Evolutionary conservation across 345 rosid genomes (phyloP), one percentile per base, ranked within the genome.

Genomic region (Limnanthes douglasii): DNA sequence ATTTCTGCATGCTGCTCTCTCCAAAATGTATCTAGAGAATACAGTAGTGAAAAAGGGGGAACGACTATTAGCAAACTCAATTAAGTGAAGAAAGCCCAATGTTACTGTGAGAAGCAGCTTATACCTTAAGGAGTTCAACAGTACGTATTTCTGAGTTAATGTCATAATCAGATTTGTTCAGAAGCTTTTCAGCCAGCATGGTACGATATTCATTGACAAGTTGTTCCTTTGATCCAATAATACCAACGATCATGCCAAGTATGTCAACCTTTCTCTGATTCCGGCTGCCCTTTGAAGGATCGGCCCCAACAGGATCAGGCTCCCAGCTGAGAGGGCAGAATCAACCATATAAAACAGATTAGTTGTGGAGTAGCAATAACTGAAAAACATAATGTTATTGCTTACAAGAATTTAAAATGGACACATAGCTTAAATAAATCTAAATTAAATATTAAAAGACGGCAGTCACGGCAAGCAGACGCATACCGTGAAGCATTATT

Each of bases 171-270:
- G 79, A 73, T 56, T 90, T 90, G 65, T 75, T 84, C 41, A 90
- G 79, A 64, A 90, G 95, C 71, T 90, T 83, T 49, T 84, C 95
- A 55, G 95, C 95, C 17, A 90, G 77, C 92, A 90, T 84, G 34
- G 84, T 74, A 31, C 94, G 84, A 56, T 84, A 90, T 65, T 84
- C 98, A 36, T 77, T 90, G 18, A 90, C 92, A 42, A 90, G 67
- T 54, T 83, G 92, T 54, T 90, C 95, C 59, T 84, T 79, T 3
- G 98, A 84, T 53, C 98, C 98, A 56, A 84, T 80, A 50, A 84
- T 84, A 49, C 86, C 64, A 30, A 84, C 95, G 64, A 90, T 66
- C 98, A 90, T 80, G 38, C 86, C 98, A 12, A 90, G 62, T 51
- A 84, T 72, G 72, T 84, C 88, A 46, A 77, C 85, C 46, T 90